Conservation (phyloP, 148 eudicot species). For the Arbutus unedo region DNA sequence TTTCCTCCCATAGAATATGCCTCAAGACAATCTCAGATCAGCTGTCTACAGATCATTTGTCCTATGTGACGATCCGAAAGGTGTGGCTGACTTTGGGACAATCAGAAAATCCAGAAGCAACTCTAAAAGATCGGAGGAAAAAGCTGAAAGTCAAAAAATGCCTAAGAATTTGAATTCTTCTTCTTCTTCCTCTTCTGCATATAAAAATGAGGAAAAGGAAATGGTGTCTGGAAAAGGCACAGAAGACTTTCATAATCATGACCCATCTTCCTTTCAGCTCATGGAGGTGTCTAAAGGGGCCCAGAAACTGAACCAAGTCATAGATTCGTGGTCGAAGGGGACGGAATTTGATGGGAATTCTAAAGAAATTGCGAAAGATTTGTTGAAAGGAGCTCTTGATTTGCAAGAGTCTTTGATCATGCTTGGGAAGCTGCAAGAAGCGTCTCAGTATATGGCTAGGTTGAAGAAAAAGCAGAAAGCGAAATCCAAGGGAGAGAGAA, state of each 20-base stretch:
- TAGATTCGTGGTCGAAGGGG: conserved; percentile 34
- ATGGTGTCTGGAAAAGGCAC: conserved; percentile 28
- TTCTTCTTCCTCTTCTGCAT: conserved; percentile 2
- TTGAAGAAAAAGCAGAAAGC: conserved; percentile 45
- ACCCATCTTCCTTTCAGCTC: conserved; percentile 24
- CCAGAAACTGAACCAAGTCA: conserved; percentile 11
- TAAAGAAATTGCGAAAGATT: conserved; percentile 53
- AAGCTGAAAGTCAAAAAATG: conserved; percentile 23
- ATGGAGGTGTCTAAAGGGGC: conserved; percentile 15
- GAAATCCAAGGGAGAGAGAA: conserved; percentile 23
- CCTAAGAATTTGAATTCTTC: conserved; percentile 16
- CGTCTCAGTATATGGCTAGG: conserved; percentile 36
- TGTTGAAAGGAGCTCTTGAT: conserved; percentile 74
- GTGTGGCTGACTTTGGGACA: conserved; percentile 64
- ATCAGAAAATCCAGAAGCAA: conserved; percentile 51
- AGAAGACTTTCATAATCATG: conserved; percentile 21
- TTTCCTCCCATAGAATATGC: conserved; percentile 49
- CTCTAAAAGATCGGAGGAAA: conserved; percentile 32
- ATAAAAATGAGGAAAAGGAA: conserved; percentile 28
- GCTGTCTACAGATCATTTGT: conserved; percentile 76
- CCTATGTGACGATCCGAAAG: conserved; percentile 84
- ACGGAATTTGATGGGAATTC: conserved; percentile 25
- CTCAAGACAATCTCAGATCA: conserved; percentile 66
- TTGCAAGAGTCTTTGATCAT: conserved; percentile 66
- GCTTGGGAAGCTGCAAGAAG: conserved; percentile 62